Base-by-base conservation (phyloP, 345 rosid species). In the Eucalyptus regnans region DNA sequence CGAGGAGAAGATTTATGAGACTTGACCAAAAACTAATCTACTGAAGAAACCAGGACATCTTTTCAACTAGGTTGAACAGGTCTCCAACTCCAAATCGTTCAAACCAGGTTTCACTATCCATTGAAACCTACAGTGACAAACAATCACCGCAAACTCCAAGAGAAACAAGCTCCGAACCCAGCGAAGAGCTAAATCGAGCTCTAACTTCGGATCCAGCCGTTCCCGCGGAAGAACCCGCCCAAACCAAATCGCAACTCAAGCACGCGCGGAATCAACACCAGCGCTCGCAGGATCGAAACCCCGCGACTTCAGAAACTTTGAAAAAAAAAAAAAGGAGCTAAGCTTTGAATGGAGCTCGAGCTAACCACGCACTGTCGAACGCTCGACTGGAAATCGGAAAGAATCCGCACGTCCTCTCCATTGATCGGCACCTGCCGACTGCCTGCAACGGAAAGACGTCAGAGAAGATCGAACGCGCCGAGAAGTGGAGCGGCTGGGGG, bases 341-440 rank as follows among this genome's bases (percentile, higher is more conserved):
- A 88, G 41, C 58, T 20, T 52, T 20, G 58, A 80, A 76, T 22
- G 20, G 68, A 79, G 48, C 31, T 56, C 54, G 88, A 87, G 92
- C 98, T 89, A 89, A 97, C 99, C 97, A 96, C 98, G 93, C 98
- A 96, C 94, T 95, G 99, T 88, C 95, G 94, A 90, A 97, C 93
- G 87, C 86, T 90, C 90, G 95, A 94, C 91, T 96, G 99, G 88
- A 96, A 96, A 87, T 93, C 90, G 37, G 95, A 94, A 25, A 97
- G 93, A 91, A 91, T 91, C 89, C 87, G 88, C n/a, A 93, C 88
- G 88, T 95, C 93, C 89, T 92, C 94, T 22, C 90, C 90, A 85
- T 88, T 88, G 86, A 93, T 88, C 91, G 87, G 89, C 76, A 91
- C 37, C 64, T 86, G 93, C 86, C 64, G 90, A 90, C 56, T 60